Evolutionary conservation across 371 early-diverging fungal genomes (phyloP).

Genomic region (Dinochytrium kinnereticum): DNA sequence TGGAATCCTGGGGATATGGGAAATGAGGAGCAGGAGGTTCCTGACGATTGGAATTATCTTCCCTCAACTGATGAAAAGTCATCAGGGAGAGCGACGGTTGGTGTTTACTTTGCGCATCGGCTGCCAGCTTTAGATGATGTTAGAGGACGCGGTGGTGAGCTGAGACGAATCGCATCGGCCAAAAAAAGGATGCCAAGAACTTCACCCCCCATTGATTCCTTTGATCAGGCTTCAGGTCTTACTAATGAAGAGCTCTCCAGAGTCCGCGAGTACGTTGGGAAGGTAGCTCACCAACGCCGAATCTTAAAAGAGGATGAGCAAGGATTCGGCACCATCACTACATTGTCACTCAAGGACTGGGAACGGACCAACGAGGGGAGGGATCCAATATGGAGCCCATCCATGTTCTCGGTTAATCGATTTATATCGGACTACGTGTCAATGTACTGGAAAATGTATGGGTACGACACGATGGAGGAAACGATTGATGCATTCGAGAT

Average conservation of each 20-base stretch:
- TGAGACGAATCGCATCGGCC: not conserved
- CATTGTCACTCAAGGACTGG: constrained; percentile 10
- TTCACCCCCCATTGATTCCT: not conserved
- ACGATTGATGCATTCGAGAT: constrained; percentile 3
- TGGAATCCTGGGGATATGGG: constrained; percentile 9
- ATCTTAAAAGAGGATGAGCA: not conserved
- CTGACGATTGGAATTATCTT: constrained; percentile 10
- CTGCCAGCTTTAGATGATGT: constrained; percentile 12
- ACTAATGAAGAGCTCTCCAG: not conserved
- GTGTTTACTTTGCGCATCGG: constrained; percentile 6
- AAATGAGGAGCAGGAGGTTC: not conserved
- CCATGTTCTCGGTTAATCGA: constrained; percentile 30
- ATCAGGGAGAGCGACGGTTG: not conserved
- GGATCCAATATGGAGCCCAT: constrained; percentile 26
- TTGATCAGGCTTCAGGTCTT: not conserved
- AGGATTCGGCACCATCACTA: not conserved
- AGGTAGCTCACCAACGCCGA: not conserved
- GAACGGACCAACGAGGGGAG: constrained; percentile 10
- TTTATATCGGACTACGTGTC: constrained; percentile 29
- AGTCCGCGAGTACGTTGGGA: constrained; percentile 10
- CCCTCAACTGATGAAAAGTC: not conserved
- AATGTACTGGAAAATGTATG: constrained; percentile 14
- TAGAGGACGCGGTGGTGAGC: not conserved
- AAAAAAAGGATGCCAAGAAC: not conserved
- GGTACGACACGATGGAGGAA: not conserved